Evolutionary conservation across 2,329 filamentous ascomycete species (phyloP).

Genomic region (Xylariaceae sp.): DNA sequence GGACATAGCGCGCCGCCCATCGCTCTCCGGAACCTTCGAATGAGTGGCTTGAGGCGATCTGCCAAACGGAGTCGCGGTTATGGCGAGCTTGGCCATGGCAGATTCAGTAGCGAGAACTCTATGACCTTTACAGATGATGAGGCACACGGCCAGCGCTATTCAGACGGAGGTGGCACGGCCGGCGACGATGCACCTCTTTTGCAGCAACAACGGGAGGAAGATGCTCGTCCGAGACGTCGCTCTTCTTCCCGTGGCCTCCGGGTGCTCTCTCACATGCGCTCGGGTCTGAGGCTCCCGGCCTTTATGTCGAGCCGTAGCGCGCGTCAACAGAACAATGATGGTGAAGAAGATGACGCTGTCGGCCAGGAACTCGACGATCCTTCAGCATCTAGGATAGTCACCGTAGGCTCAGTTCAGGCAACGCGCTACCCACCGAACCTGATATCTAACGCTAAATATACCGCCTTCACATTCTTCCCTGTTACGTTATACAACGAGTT

Average conservation of each 20-base stretch:
- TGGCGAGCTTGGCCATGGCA: conserved; percentile 54
- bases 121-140: conserved; percentile 62
- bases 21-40: conserved; percentile 65
- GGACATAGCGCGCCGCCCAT: conserved; percentile 54
- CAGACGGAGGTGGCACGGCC: conserved; percentile 53
- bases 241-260: conserved; percentile 39
- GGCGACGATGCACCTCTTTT: conserved; percentile 75
- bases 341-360: conserved; percentile 45
- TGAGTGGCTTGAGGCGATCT: conserved; percentile 56
- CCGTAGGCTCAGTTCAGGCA: conserved; percentile 68
- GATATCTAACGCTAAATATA: conserved; percentile 97
- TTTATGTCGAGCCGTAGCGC: conserved; percentile 50
- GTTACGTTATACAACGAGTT: conserved; percentile 97
- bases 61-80: conserved; percentile 52
- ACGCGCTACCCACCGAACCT: conserved; percentile 82
- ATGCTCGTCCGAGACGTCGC: conserved; percentile 31
- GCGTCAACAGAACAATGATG: conserved; percentile 37
- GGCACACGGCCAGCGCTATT: conserved; percentile 49
- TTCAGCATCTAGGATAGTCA: conserved; percentile 66
- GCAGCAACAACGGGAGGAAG: conserved; percentile 33
- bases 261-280: conserved; percentile 44
- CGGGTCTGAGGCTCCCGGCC: conserved; percentile 59
- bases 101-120: conserved; percentile 59
- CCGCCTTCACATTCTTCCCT: conserved; percentile 87
- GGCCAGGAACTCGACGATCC: conserved; percentile 55